Evolutionary conservation across 768 basidiomycete species (phyloP).

Genomic region (Calocybe indica): DNA sequence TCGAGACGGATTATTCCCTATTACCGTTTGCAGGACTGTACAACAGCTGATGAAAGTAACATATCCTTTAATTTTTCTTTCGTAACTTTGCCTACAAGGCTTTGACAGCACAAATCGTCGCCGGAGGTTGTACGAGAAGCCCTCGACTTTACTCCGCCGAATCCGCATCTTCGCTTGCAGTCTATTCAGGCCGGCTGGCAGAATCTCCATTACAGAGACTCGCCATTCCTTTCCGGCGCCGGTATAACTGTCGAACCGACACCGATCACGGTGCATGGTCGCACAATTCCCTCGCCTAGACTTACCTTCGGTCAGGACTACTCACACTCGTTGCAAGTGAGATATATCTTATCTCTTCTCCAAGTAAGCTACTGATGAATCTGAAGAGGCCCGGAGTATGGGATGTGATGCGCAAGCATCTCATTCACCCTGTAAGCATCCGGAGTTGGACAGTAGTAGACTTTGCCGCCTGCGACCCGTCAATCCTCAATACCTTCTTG

Average conservation of each 20-base stretch:
- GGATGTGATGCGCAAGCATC: conserved; percentile 23
- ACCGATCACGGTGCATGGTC: conserved; percentile 28
- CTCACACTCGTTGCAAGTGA: conserved; percentile 9
- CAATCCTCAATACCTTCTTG: conserved; percentile 12
- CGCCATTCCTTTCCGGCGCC: conserved; percentile 35
- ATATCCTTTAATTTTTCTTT: neutral
- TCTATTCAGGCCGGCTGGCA: conserved; percentile 22
- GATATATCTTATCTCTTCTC: neutral
- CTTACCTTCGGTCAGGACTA: conserved; percentile 20
- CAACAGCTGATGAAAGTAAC: conserved; percentile 25
- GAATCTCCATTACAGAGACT: conserved; percentile 29
- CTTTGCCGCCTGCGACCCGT: conserved; percentile 14
- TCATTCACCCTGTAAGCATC: conserved; percentile 12
- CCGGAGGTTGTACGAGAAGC: conserved; percentile 25
- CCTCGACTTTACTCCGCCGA: conserved; percentile 19
- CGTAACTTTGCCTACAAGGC: neutral
- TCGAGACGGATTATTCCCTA: conserved; percentile 21
- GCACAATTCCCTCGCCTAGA: conserved; percentile 24
- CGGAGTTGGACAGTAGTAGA: conserved; percentile 18
- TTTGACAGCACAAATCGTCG: conserved; percentile 18
- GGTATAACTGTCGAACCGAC: conserved; percentile 24
- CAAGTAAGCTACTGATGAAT: neutral
- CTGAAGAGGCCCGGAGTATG: conserved; percentile 19
- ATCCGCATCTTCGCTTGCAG: conserved; percentile 14
- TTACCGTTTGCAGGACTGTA: conserved; percentile 17